Evolutionary conservation across 2,329 filamentous ascomycete genomes (phyloP).

Genomic region (Podosphaera xanthii): DNA sequence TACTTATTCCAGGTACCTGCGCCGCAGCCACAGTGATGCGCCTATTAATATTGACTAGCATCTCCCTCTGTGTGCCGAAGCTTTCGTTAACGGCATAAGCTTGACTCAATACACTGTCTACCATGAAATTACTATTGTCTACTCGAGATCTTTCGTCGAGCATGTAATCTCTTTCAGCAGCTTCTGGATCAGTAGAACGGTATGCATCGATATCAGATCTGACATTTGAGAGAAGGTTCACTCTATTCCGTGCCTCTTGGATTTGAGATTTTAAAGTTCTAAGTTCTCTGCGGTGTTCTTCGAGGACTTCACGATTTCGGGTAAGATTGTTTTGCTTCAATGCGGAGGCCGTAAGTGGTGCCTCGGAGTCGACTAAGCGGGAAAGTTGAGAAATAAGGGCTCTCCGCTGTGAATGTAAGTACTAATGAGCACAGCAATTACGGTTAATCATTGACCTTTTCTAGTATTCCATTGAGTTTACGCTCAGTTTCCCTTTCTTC

Average conservation of each 20-base stretch:
- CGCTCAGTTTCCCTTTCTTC: conserved; percentile 62
- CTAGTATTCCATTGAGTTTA: conserved; percentile 64
- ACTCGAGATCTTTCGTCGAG: conserved; percentile 66
- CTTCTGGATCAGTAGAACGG: conserved; percentile 56
- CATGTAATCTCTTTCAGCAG: conserved; percentile 91
- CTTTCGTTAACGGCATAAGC: conserved; percentile 92
- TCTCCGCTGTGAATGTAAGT: conserved; percentile 39
- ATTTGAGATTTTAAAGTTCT: conserved; percentile 51
- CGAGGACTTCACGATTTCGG: conserved; percentile 73
- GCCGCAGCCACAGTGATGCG: conserved; percentile 75
- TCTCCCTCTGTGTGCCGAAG: conserved; percentile 73
- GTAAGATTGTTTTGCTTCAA: conserved; percentile 94
- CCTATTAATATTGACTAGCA: conserved; percentile 67
- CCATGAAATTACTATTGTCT: conserved; percentile 73
- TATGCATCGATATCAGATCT: conserved; percentile 83
- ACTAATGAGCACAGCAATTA: not conserved
- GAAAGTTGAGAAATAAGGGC: conserved; percentile 58
- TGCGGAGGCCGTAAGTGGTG: conserved; percentile 64
- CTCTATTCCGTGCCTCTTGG: conserved; percentile 56
- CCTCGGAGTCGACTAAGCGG: conserved; percentile 82
- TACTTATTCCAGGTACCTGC: conserved; percentile 82
- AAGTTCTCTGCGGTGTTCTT: conserved; percentile 69
- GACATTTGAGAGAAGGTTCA: conserved; percentile 76
- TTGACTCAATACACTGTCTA: conserved; percentile 77
- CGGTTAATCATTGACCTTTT: conserved; percentile 39